Evolutionary conservation across 495 filamentous ascomycete species (phyloP), one percentile per base, ranked within the genome.

Genomic region (Penicillium ucsense): DNA sequence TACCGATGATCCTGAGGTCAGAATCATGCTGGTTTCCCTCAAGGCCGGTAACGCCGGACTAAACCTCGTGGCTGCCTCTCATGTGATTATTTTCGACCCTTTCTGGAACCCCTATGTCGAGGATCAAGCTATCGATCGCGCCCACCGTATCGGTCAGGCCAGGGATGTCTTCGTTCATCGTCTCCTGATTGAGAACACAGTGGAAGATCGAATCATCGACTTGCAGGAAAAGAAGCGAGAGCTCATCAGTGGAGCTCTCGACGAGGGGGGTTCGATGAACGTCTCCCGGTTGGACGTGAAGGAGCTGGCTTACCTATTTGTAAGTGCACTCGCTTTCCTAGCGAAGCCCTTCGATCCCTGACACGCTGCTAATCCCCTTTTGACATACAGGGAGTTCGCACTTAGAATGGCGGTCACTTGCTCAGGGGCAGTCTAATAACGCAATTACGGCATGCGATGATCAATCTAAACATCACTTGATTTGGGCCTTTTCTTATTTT

Each of bases 41-140:
- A 89, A 89, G 45, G 91, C 91, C 0, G 91, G 91, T 8, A 97
- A 97, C 59, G 78, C 91, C 0, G 91, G 91, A 0, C 73, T 97
- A 35, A 97, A 97, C 60, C 77, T 97, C 12, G 83, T 84, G 6
- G 81, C 81, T n/a, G 91, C 91, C 0, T 85, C 82, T 0, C 84
- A 88, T 53, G 86, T 97, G 51, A 88, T 97, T 59, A 84, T 96
- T 45, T 79, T 94, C 47, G 91, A 97, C 54, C 91, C 91, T 0
- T 95, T 95, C 70, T 97, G 92, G 88, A 97, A 97, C 50, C 89
- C 91, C 0, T 95, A 84, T 60, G 84, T 94, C 29, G 91, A 97
- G 67, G 87, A 90, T 55, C 91, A 97, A 63, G 91, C 91, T 1
- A 83, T 97, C 46, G 92, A 95, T 64, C 87, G 91, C 35, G 88